Conservation (phyloP, 805 yeast species). For the Monosporozyma aquatica region DNA sequence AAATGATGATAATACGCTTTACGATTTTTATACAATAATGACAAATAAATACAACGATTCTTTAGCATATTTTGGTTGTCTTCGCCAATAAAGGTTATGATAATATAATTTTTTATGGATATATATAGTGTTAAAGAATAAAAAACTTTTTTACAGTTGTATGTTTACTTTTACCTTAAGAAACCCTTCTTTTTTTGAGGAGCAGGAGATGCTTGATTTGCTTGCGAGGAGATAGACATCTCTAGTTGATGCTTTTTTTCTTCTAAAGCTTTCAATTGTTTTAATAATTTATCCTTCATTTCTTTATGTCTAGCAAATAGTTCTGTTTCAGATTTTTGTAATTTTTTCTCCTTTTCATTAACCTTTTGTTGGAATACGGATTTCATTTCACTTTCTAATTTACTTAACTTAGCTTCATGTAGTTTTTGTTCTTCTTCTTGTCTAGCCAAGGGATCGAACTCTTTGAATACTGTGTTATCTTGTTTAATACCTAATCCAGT, state of each 20-base stretch:
- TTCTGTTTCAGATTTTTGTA: conserved; percentile 94
- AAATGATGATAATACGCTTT: no score
- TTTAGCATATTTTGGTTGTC: no score
- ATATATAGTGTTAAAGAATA: background rate
- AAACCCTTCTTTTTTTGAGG: conserved; percentile 72
- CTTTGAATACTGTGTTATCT: conserved; percentile 87
- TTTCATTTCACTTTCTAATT: conserved; percentile 95
- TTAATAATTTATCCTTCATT: conserved; percentile 87
- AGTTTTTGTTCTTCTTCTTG: conserved; percentile 89
- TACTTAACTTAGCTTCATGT: conserved; percentile 88
- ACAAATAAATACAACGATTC: no score
- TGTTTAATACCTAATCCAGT: conserved; percentile 78
- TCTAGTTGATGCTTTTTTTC: conserved; percentile 81
- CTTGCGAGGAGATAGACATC: conserved; percentile 27
- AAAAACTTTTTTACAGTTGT: no score
- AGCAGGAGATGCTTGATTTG: conserved; percentile 38
- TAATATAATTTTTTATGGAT: no score
- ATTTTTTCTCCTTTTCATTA: conserved; percentile 90
- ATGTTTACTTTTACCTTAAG: conserved; percentile 29
- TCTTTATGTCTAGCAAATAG: conserved; percentile 91
- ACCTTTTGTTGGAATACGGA: conserved; percentile 94
- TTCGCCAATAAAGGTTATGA: no score
- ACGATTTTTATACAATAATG: background rate
- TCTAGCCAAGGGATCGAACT: conserved; percentile 84
- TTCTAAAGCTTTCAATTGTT: conserved; percentile 82